Percentiles rank a stretch among this genome's conserved stretches.
Evolutionary conservation across 1,284 basidiomycete species (phyloP).

Genomic region (Moesziomyces antarcticus): DNA sequence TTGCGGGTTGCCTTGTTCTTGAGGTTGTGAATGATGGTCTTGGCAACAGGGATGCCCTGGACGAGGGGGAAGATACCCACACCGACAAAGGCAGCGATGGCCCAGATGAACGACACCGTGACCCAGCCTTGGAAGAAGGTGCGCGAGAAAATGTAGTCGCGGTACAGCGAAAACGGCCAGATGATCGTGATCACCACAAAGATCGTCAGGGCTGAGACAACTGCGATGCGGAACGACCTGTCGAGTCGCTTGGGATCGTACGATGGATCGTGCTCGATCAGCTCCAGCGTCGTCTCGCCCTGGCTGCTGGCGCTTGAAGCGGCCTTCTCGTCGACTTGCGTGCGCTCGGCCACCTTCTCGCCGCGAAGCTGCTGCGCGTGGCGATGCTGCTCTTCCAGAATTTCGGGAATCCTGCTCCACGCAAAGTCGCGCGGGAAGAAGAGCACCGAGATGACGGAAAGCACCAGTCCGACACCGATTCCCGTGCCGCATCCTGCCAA

Average conservation of each 20-base stretch:
- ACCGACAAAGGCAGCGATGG: slow-evolving; percentile 50
- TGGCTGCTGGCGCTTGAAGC: slow-evolving; percentile 21
- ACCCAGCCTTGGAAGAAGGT: slow-evolving; percentile 66
- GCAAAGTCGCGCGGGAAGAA: slow-evolving; percentile 52
- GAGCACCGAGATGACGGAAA: slow-evolving; percentile 30
- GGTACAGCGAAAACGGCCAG: slow-evolving; percentile 64
- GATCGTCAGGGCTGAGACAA: slow-evolving; percentile 27
- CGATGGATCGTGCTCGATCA: slow-evolving; percentile 37
- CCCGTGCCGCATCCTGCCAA: slow-evolving; percentile 55
- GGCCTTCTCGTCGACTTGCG: slow-evolving; percentile 5
- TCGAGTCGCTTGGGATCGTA: slow-evolving; percentile 39
- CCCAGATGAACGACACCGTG: slow-evolving; percentile 62
- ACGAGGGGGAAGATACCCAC: slow-evolving; percentile 58
- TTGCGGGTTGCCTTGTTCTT: slow-evolving; percentile 6
- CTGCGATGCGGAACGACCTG: slow-evolving; percentile 36
- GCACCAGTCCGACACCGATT: slow-evolving; percentile 50
- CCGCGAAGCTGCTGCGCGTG: slow-evolving; percentile 16
- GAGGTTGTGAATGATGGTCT: slow-evolving; percentile 23
- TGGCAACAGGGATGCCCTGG: slow-evolving; percentile 55
- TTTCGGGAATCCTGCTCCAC: slow-evolving; percentile 50
- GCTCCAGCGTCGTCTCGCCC: slow-evolving; percentile 35
- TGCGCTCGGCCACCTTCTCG: neutral
- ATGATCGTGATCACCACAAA: slow-evolving; percentile 64
- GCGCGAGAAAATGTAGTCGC: slow-evolving; percentile 62
- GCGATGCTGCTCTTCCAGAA: slow-evolving; percentile 32